Evolutionary conservation across 1,284 basidiomycete genomes (phyloP).

Genomic region (Malassezia restricta): DNA sequence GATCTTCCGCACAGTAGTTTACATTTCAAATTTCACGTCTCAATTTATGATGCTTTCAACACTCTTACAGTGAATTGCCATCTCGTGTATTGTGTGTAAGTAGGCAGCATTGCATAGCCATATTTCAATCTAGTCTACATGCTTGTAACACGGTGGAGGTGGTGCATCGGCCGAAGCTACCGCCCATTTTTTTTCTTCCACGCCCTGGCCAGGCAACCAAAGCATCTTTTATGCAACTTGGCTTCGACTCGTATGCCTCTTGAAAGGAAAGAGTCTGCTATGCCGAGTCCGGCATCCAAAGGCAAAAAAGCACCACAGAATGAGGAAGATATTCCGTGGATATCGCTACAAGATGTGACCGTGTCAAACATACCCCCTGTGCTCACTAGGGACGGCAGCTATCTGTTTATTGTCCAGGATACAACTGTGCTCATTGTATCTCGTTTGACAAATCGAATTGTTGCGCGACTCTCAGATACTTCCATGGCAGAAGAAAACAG

Average conservation of each 20-base stretch:
- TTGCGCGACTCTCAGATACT: slow-evolving; percentile 33
- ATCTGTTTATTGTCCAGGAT: slow-evolving; percentile 34
- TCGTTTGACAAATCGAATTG: slow-evolving; percentile 32
- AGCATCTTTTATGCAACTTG: neutral
- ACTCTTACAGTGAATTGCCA: no score
- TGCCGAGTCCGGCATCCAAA: neutral
- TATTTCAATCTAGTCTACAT: no score
- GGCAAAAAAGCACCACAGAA: neutral
- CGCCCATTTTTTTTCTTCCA: slow-evolving; percentile 13
- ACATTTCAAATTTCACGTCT: no score
- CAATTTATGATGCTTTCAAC: no score
- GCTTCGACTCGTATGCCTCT: slow-evolving; percentile 1
- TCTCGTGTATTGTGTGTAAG: no score
- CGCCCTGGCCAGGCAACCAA: neutral
- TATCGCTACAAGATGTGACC: slow-evolving; percentile 12
- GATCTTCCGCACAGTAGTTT: no score
- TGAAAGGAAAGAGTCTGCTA: slow-evolving; percentile 3
- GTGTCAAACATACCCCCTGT: slow-evolving; percentile 11
- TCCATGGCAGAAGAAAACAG: neutral
- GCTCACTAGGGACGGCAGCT: slow-evolving; percentile 21
- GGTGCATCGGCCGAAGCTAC: slow-evolving; percentile 13
- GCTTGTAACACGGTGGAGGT: neutral
- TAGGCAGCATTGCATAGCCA: no score
- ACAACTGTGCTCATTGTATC: slow-evolving; percentile 35
- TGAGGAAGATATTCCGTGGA: slow-evolving; percentile 1